A percentile compares a stretch with the other conserved stretches of the same genome.
Evolutionary conservation across 2,329 filamentous ascomycete genomes (phyloP).

Genomic region (Ceratocystis harringtonii): DNA sequence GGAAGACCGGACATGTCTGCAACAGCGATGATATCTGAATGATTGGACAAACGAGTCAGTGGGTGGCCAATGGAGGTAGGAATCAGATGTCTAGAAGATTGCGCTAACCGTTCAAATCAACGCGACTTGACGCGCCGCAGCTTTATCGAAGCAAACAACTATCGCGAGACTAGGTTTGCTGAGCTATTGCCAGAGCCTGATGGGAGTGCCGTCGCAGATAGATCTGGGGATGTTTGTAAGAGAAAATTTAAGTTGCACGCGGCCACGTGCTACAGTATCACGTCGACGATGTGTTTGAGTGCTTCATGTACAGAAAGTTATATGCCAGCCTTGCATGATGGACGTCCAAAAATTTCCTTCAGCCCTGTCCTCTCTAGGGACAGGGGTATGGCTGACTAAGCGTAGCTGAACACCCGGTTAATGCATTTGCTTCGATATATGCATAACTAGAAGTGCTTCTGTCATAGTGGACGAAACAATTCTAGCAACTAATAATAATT

Average conservation of each 20-base stretch:
- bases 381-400: constrained; percentile 11
- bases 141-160: constrained; percentile 1
- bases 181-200: constrained; percentile 10
- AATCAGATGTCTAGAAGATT: not conserved
- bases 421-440: not conserved
- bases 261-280: constrained; percentile 16
- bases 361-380: constrained; percentile 11
- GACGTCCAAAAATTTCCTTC: constrained; percentile 17
- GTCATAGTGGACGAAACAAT: no score
- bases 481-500: no score
- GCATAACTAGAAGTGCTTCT: not conserved
- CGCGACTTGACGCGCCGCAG: constrained; percentile 16
- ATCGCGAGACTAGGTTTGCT: constrained; percentile 8
- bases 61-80: not conserved
- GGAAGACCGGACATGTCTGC: constrained; percentile 35
- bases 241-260: constrained; percentile 10
- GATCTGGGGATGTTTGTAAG: not conserved
- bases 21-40: not conserved
- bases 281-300: constrained; percentile 12
- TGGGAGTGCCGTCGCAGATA: not conserved
- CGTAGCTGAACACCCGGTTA: not conserved
- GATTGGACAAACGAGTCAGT: not conserved
- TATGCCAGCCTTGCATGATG: constrained; percentile 16
- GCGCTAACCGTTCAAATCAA: constrained; percentile 13
- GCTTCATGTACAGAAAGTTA: constrained; percentile 3